Evolutionary conservation across 768 basidiomycete species (phyloP).

Genomic region (Naematelia encephala): DNA sequence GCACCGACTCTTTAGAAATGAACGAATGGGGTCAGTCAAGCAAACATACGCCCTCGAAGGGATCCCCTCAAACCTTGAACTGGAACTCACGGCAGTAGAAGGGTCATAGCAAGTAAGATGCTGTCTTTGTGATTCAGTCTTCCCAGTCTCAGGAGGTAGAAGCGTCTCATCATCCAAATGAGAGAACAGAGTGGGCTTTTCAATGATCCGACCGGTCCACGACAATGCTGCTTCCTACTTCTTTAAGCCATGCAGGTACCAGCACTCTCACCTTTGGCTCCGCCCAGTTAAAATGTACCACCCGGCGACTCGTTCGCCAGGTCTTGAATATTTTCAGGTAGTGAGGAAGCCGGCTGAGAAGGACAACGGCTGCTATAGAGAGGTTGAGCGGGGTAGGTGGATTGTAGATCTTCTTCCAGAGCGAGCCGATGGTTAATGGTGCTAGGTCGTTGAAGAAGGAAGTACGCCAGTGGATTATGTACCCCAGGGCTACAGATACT

Average conservation of each 20-base stretch:
- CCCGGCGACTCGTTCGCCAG: slow-evolving; percentile 67
- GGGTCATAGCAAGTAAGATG: slow-evolving; percentile 93
- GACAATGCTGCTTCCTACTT: slow-evolving; percentile 25
- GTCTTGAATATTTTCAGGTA: slow-evolving; percentile 72
- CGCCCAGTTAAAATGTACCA: slow-evolving; percentile 61
- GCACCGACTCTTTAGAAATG: background rate
- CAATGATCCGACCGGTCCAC: slow-evolving; percentile 33
- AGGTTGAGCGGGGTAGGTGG: slow-evolving; percentile 53
- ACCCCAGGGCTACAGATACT: background rate
- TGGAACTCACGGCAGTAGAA: slow-evolving; percentile 61
- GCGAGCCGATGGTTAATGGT: slow-evolving; percentile 25
- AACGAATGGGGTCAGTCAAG: background rate
- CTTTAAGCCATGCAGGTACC: too few relatives aligned
- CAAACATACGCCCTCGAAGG: background rate
- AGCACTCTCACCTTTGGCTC: slow-evolving; percentile 63
- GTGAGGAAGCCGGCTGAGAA: slow-evolving; percentile 59
- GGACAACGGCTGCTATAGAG: slow-evolving; percentile 62
- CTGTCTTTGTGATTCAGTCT: slow-evolving; percentile 42
- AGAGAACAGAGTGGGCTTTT: slow-evolving; percentile 39
- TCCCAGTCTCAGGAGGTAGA: slow-evolving; percentile 21
- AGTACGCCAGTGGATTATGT: background rate
- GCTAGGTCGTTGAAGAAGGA: background rate
- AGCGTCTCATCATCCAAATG: slow-evolving; percentile 25
- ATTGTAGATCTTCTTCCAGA: slow-evolving; percentile 35
- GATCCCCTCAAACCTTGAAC: background rate